phyloP scores from a whole-genome alignment of 2,329 filamentous ascomycete species.

The Seiridium unicorne region DNA sequence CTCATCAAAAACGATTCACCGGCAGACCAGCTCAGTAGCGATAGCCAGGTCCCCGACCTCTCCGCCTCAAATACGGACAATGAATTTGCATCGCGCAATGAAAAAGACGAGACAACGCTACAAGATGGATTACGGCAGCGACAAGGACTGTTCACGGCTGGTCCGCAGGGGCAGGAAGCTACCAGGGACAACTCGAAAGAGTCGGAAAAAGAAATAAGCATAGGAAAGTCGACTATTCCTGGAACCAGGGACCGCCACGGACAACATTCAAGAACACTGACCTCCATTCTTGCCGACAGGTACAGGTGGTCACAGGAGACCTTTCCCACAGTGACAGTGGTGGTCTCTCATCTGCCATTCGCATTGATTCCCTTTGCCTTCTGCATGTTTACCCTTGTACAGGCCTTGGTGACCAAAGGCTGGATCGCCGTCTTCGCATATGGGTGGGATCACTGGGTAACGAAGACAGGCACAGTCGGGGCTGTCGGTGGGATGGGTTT shows the following conservation, averaged over 20 bases:
- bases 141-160: not conserved
- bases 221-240: not conserved
- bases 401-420: conserved; percentile 69
- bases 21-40: not conserved
- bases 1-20: not conserved
- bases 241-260: conserved; percentile 9
- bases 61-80: conserved; percentile 5
- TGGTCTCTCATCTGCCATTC: conserved; percentile 64
- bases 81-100: conserved; percentile 8
- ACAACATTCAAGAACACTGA: conserved; percentile 44
- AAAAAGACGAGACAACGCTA: not conserved
- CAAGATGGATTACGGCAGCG: not conserved
- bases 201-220: conserved; percentile 12
- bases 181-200: not conserved
- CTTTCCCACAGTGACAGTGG: conserved; percentile 67
- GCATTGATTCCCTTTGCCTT: conserved; percentile 70
- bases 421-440: conserved; percentile 73
- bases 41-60: not conserved
- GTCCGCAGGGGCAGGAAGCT: not conserved
- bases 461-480: conserved; percentile 66
- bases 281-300: conserved; percentile 42
- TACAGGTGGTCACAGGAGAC: conserved; percentile 66
- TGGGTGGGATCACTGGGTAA: conserved; percentile 72
- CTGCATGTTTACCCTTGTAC: conserved; percentile 73
- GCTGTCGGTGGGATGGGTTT: conserved; percentile 73